phyloP scores from a whole-genome alignment of 2,329 filamentous ascomycete species.

The Aspergillus floridensis region DNA sequence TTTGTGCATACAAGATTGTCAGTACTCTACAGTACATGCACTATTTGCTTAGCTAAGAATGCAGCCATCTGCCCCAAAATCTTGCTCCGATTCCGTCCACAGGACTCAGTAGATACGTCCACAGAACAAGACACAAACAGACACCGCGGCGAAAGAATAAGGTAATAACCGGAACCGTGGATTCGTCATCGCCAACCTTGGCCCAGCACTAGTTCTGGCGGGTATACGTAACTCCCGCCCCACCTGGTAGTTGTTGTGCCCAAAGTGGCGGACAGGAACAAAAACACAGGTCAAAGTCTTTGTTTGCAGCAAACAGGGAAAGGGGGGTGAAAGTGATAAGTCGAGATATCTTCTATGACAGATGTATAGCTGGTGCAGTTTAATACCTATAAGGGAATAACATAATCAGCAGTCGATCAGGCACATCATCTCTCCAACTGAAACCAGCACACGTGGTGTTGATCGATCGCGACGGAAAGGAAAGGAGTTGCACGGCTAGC shows the following conservation, averaged over 20 bases:
- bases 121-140: no score
- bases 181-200: not conserved
- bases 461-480: not conserved
- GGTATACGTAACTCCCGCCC: constrained; percentile 7
- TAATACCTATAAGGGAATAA: no score
- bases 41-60: no score
- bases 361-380: no score
- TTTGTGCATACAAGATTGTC: no score
- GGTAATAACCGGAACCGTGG: not conserved
- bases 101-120: no score
- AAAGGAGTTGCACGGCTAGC: constrained; percentile 5
- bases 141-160: constrained; percentile 3
- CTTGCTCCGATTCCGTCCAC: no score
- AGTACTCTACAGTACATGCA: no score
- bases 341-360: no score
- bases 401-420: no score
- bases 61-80: no score
- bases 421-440: no score
- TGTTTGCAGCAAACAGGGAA: not conserved
- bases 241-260: not conserved
- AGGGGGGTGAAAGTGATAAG: not conserved
- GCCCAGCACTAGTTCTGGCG: not conserved
- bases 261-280: not conserved
- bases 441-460: not conserved
- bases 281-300: not conserved